phyloP scores from a whole-genome alignment of 1,139 yeast genomes.

The Suhomyces bolitotheri region DNA sequence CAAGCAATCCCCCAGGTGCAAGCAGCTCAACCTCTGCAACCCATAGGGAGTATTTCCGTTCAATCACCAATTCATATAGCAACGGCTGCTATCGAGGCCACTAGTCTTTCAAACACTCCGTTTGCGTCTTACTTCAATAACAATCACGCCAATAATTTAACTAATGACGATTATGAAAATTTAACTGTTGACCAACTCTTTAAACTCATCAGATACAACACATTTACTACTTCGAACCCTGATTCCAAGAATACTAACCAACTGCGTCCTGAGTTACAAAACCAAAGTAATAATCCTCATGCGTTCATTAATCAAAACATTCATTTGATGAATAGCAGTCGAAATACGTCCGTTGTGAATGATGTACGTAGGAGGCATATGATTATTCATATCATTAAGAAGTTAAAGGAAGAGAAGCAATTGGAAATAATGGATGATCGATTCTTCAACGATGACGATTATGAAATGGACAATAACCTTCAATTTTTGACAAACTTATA shows the following conservation, averaged over 20 bases:
- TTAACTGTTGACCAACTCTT: constrained; percentile 41
- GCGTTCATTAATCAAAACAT: constrained; percentile 8
- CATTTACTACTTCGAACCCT: constrained; percentile 6
- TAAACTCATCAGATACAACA: constrained; percentile 26
- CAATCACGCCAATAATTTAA: constrained; percentile 28
- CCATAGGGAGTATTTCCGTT: constrained; percentile 2
- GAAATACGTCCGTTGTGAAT: constrained; percentile 23
- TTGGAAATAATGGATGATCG: constrained; percentile 37
- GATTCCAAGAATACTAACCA: neutral
- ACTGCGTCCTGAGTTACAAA: neutral
- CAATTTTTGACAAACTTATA: constrained; percentile 46
- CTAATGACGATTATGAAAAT: constrained; percentile 44
- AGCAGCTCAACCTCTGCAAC: constrained; percentile 1
- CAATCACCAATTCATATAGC: constrained; percentile 16
- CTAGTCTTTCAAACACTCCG: constrained; percentile 14
- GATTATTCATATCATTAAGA: constrained; percentile 38
- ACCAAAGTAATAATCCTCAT: neutral
- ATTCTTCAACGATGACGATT: constrained; percentile 34
- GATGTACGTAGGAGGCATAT: constrained; percentile 41
- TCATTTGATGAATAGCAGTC: constrained; percentile 10
- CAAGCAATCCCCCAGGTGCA: constrained; percentile 6
- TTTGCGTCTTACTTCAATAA: constrained; percentile 24
- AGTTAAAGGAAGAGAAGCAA: constrained; percentile 42
- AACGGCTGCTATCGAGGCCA: constrained; percentile 21
- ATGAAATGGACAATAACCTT: constrained; percentile 47